Base-by-base conservation (phyloP, 139 green algal species). In the Chlamydomonas incerta region DNA sequence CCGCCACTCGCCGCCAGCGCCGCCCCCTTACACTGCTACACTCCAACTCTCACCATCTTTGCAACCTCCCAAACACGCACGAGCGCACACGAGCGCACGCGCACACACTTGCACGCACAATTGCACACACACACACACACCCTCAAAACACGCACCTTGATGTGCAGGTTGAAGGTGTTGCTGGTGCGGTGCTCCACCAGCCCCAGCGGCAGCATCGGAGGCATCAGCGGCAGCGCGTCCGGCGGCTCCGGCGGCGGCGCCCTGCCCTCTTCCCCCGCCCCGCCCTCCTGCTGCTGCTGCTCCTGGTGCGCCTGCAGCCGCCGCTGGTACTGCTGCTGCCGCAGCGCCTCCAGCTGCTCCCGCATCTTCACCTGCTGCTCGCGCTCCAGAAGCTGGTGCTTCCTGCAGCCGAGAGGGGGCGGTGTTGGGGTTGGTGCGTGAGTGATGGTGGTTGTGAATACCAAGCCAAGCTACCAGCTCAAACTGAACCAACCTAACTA, bases 91-190 rank as follows among this genome's bases (percentile, higher is more conserved):
- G n/a, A n/a, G n/a, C n/a, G n/a, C n/a, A n/a, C n/a, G n/a, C n/a
- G n/a, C n/a, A n/a, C n/a, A n/a, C n/a, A n/a, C n/a, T n/a, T n/a
- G n/a, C n/a, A n/a, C n/a, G n/a, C n/a, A n/a, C n/a, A n/a, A n/a
- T n/a, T n/a, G n/a, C n/a, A n/a, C n/a, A n/a, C n/a, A n/a, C n/a
- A n/a, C n/a, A n/a, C n/a, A n/a, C n/a, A n/a, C n/a, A n/a, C n/a
- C n/a, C n/a, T n/a, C n/a, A 50, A 5, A 50, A 8, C 8, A 50
- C 8, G 18, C 2, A 70, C 63, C 63, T 75, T 75, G 31, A 85
- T 67, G 65, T 75, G 66, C 66, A 85, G 62, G 46, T 83, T 83
- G 62, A 83, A 83, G 46, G 63, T 83, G 65, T 83, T 83, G 77
- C 63, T 74, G 28, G 77, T 83, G 63, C 77, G 77, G 63, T 83